Conservation (phyloP, 2,329 filamentous ascomycete genomes). For the Colletotrichum sp. region DNA sequence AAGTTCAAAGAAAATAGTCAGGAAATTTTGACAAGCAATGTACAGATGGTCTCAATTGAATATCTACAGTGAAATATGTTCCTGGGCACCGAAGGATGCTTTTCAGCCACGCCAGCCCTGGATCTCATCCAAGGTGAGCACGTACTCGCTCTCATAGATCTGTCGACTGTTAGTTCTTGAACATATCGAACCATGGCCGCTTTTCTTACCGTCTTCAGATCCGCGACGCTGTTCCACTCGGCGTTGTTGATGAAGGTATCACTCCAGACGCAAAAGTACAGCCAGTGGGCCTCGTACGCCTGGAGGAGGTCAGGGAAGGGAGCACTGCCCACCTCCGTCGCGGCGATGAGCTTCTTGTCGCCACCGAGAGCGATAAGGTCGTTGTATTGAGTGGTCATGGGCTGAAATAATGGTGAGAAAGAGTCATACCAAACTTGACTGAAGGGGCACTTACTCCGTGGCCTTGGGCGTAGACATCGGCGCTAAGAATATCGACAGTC, state of each 20-base stretch:
- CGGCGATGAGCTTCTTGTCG: slow-evolving; percentile 52
- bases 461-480: slow-evolving; percentile 49
- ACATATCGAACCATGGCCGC: accelerated
- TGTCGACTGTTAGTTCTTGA: background rate
- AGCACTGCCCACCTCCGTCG: slow-evolving; percentile 50
- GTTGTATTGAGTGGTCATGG: slow-evolving; percentile 48
- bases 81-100: background rate
- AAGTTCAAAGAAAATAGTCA: background rate
- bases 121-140: slow-evolving; percentile 38
- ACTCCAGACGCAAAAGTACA: slow-evolving; percentile 52
- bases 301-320: slow-evolving; percentile 45
- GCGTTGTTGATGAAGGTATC: slow-evolving; percentile 47
- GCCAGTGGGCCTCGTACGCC: slow-evolving; percentile 51
- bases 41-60: background rate
- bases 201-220: slow-evolving; percentile 37
- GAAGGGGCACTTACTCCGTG: slow-evolving; percentile 39
- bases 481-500: slow-evolving; percentile 49
- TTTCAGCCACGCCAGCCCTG: slow-evolving; percentile 32
- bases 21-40: background rate
- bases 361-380: slow-evolving; percentile 43
- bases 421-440: too few species aligned
- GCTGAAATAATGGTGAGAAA: slow-evolving; percentile 22
- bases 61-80: slow-evolving; percentile 1
- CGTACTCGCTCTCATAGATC: slow-evolving; percentile 36
- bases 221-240: slow-evolving; percentile 42